phyloP scores from a whole-genome alignment of 176 grass and related monocot genomes.

The Tillandsia fasciculata region DNA sequence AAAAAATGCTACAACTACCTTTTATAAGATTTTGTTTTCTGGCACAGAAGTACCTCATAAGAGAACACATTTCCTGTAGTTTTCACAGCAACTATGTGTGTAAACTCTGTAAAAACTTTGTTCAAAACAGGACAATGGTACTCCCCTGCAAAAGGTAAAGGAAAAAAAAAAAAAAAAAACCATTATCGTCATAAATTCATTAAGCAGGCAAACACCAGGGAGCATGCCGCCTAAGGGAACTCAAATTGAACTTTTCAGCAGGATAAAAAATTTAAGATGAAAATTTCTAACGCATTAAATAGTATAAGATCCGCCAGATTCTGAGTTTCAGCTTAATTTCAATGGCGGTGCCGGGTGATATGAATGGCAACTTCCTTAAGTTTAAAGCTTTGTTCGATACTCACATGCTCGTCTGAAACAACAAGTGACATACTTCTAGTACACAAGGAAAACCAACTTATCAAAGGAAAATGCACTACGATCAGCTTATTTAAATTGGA shows the following conservation, averaged over 20 bases:
- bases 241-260: not conserved
- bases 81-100: conserved; percentile 95
- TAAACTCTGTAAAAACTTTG: conserved; percentile 96
- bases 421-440: too few species aligned
- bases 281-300: not conserved
- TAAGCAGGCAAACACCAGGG: too few species aligned
- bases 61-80: conserved; percentile 99
- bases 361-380: too few species aligned
- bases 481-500: too few species aligned
- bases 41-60: conserved; percentile 52
- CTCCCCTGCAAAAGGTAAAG: conserved; percentile 41
- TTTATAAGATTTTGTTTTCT: conserved; percentile 2
- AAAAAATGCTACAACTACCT: conserved; percentile 6
- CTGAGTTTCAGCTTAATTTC: not conserved
- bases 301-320: not conserved
- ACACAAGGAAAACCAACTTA: too few species aligned
- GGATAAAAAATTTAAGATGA: not conserved
- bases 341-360: not conserved
- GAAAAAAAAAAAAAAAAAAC: not conserved
- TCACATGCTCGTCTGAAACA: too few species aligned
- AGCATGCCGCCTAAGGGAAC: not conserved
- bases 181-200: not conserved
- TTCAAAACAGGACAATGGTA: conserved; percentile 89
- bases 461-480: too few species aligned
- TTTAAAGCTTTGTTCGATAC: too few species aligned